phyloP scores from a whole-genome alignment of 148 eudicot genomes.

The Vaccinium corymbosum region DNA sequence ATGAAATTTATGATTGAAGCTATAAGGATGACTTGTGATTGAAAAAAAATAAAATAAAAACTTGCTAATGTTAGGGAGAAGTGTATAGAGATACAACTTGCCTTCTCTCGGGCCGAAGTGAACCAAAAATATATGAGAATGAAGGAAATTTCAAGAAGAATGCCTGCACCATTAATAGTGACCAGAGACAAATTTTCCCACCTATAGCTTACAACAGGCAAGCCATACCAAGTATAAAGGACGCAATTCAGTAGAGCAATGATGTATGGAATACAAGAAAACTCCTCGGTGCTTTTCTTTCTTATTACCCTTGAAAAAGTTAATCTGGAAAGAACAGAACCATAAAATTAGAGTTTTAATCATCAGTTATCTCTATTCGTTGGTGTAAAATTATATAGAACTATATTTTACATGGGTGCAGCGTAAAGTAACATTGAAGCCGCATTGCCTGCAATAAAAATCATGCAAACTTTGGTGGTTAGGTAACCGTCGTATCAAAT shows the following conservation, averaged over 20 bases:
- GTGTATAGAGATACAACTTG: slow-evolving; percentile 19
- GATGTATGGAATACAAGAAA: slow-evolving; percentile 68
- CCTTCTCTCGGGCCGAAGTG: slow-evolving; percentile 56
- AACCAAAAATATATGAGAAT: slow-evolving; percentile 57
- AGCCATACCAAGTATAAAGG: slow-evolving; percentile 75
- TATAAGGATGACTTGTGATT: not conserved
- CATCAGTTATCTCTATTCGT: not conserved
- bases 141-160: slow-evolving; percentile 61
- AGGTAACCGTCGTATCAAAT: not conserved
- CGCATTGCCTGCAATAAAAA: slow-evolving; percentile 64
- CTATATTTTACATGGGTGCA: slow-evolving; percentile 58
- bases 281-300: slow-evolving; percentile 69
- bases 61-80: not conserved
- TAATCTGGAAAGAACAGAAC: slow-evolving; percentile 37
- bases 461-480: not conserved
- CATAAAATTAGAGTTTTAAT: not conserved
- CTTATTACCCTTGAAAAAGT: slow-evolving; percentile 56
- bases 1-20: not conserved
- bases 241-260: slow-evolving; percentile 60
- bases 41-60: not conserved
- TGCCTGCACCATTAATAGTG: slow-evolving; percentile 61
- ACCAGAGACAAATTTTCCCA: slow-evolving; percentile 71
- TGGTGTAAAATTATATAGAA: not conserved
- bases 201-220: slow-evolving; percentile 57
- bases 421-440: slow-evolving; percentile 64